Base-by-base conservation (phyloP, 306 rosid genomes). In the Acmispon strigosus region DNA sequence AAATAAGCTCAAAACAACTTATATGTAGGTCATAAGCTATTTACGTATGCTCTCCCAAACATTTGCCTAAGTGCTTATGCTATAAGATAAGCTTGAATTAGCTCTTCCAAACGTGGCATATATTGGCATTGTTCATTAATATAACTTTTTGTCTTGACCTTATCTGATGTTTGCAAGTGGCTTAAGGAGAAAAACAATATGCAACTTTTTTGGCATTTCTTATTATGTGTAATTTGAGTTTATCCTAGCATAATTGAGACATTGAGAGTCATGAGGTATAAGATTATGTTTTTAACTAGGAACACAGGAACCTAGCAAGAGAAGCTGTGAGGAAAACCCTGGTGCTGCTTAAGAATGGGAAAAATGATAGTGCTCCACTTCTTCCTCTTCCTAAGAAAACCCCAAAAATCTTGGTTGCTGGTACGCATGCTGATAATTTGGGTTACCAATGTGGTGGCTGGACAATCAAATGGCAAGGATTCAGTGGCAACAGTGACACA, bases 381-480 rank as follows among this genome's bases (percentile, higher is more conserved):
- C 82, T 94, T 69, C 98, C 98, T 34, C 96, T 94, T 83, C 76
- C 91, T 50, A 91, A 89, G 85, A 80, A 84, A 75, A 88, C 67
- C 45, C 45, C 79, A 18, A 94, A 87, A 84, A 32, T 94, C 78
- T 81, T 94, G 16, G 92, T 91, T 50, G 85, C 96, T 27, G 98
- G 98, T 41, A 78, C 83, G 68, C 98, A 94, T 79, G 97, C 95
- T 9, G 88, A 94, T 84, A 94, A 94, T 84, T 90, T 94, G 81
- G 97, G 98, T 20, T 94, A 89, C 76, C 98, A 94, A 74, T 94
- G 98, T 42, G 98, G 98, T 55, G 98, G 98, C 32, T 94, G 98
- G 98, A 94, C 98, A 78, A 94, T 90, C 50, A 51, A 82, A 68
- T 94, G 98, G 98, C 95, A 86, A 84, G 98, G 98, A 65, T 94